Percentiles rank a stretch among this genome's conserved stretches.
Evolutionary conservation across 2,329 filamentous ascomycete genomes (phyloP).

Genomic region (Penicillium fuscoglaucum): DNA sequence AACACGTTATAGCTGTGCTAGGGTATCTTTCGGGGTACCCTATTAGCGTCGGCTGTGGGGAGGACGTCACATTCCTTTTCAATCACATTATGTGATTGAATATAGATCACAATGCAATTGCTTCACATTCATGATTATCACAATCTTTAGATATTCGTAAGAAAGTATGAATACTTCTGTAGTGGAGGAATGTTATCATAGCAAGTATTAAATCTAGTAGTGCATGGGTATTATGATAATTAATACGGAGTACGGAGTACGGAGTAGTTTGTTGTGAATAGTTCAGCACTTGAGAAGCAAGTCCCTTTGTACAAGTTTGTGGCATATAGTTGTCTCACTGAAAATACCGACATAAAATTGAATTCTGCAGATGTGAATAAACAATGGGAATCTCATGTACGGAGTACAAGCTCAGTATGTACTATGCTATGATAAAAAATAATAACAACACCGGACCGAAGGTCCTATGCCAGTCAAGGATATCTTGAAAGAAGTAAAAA

Average conservation of each 20-base stretch:
- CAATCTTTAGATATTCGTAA: too few relatives aligned
- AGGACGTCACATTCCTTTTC: conserved; percentile 7
- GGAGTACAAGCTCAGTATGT: conserved; percentile 6
- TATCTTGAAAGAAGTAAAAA: conserved; percentile 3
- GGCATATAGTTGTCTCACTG: background rate
- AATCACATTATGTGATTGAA: background rate
- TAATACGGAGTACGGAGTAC: background rate
- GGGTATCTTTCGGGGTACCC: conserved; percentile 5
- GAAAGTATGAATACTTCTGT: too few relatives aligned
- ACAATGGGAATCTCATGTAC: conserved; percentile 3
- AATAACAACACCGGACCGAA: background rate
- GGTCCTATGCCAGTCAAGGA: conserved; percentile 2
- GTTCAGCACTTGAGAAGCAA: background rate
- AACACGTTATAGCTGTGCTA: conserved; percentile 17
- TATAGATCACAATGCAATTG: background rate
- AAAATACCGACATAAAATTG: background rate
- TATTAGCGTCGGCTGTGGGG: conserved; percentile 3
- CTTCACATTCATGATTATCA: background rate
- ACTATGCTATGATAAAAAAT: background rate
- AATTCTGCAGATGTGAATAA: background rate
- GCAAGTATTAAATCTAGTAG: background rate
- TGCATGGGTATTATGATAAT: background rate
- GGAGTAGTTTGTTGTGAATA: too few relatives aligned
- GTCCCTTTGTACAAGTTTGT: background rate
- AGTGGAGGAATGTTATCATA: background rate